Evolutionary conservation across 768 basidiomycete genomes (phyloP), one percentile per base, ranked within the genome.

Genomic region (Rhizopogon vinicolor): DNA sequence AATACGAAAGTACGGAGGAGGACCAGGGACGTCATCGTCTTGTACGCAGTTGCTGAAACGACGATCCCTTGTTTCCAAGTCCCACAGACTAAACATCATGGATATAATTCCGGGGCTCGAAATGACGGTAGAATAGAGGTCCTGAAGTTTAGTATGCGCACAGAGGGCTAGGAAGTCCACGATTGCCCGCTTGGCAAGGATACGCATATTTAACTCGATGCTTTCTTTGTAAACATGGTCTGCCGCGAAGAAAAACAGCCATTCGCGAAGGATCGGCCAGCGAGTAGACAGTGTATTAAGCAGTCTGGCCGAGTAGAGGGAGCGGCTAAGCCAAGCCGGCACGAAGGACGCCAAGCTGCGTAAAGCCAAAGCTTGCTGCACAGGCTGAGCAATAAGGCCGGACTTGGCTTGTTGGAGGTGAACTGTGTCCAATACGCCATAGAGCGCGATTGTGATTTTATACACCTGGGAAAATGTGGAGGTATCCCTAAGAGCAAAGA

Each of bases 61-160:
- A 35, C 19, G 35, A 19, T 67, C 63, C 28, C 51, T 50, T n/a
- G 49, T 51, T 50, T 67, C 68, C 49, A 68, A 16, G 28, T 49
- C 60, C 68, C 69, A 70, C 33, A 68, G 14, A n/a, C 66, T 58
- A 45, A 70, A 60, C 10, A 70, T 43, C 19, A 60, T 58, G 45
- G 60, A 5, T 7, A 60, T 13, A 43, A 67, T 58, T 14, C 55
- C 65, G 1, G 59, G 59, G 33, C 62, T 63, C 7, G 52, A 25
- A 12, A 62, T 49, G 31, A 68, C 44, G 16, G 39, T 19, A 25
- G 63, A 54, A n/a, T 67, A 62, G 57, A 55, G 31, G 28, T 65
- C 48, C 37, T 29, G 43, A 18, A 68, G 63, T 50, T 51, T 40
- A 22, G 49, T 12, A 37, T 57, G 51, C 12, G 55, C 28, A 42